Percentiles rank a stretch among this genome's conserved stretches.
Conservation (phyloP, 805 yeast species). For the Yarrowia keelungensis region DNA sequence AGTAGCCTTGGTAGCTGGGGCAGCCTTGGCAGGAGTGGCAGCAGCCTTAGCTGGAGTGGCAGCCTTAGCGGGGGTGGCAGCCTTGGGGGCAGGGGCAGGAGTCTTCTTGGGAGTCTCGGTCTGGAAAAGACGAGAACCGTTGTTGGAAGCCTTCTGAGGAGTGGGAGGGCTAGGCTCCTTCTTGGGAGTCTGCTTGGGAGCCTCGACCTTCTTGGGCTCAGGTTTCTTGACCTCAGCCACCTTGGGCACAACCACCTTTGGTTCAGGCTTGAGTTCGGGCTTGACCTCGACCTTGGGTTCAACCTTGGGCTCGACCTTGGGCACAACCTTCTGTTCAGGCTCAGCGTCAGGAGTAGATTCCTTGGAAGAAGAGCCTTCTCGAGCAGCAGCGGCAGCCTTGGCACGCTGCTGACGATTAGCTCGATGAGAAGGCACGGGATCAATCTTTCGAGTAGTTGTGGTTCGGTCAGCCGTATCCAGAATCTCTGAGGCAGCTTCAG, state of each 20-base stretch:
- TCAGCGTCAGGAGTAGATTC: constrained; percentile 17
- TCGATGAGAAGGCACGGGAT: constrained; percentile 4
- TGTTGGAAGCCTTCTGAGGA: neutral
- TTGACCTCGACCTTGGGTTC: neutral
- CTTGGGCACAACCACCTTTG: neutral
- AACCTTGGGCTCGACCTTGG: neutral
- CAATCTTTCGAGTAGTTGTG: neutral
- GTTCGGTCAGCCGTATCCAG: constrained; percentile 3
- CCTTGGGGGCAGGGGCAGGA: neutral
- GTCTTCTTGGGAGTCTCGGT: neutral
- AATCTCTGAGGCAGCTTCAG: constrained; percentile 2
- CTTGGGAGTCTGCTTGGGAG: no score
- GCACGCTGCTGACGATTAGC: constrained; percentile 17
- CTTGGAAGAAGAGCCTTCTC: constrained; percentile 15
- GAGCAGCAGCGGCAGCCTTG: constrained; percentile 4
- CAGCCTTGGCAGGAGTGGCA: neutral
- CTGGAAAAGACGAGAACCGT: neutral
- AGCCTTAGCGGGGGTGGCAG: neutral
- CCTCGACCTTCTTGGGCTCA: no score
- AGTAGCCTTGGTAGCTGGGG: neutral
- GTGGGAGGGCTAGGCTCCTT: neutral
- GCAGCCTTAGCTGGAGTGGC: neutral
- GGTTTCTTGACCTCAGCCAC: neutral
- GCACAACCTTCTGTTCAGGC: neutral
- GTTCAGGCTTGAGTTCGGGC: neutral